These are phyloP conservation scores for Glycine tomentella DNA, from an alignment of 306 rosid genomes.

Conservation along the genomic window DNA sequence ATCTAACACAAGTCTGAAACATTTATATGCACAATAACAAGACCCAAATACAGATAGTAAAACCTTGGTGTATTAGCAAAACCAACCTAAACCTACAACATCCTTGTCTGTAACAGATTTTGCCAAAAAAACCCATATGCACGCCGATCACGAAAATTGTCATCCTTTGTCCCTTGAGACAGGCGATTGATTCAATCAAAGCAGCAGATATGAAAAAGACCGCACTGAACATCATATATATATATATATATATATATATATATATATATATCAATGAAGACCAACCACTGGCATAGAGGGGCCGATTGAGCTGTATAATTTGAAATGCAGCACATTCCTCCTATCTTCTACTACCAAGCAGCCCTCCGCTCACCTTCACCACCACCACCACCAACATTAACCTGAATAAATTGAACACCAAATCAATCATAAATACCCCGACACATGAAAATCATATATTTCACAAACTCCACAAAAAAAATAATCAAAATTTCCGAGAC, in stretches of 20 bases:
- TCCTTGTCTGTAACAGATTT: slow-evolving; percentile 44
- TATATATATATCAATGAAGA: slow-evolving; percentile 16
- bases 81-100: slow-evolving; percentile 59
- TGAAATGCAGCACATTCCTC: slow-evolving; percentile 41
- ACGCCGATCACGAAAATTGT: slow-evolving; percentile 52
- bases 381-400: slow-evolving; percentile 24
- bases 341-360: slow-evolving; percentile 54
- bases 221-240: slow-evolving; percentile 39
- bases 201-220: slow-evolving; percentile 36
- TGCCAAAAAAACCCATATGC: slow-evolving; percentile 28
- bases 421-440: slow-evolving; percentile 1
- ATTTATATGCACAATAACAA: slow-evolving; percentile 42
- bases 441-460: neutral
- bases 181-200: slow-evolving; percentile 46
- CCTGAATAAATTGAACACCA: slow-evolving; percentile 53
- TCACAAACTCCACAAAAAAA: neutral
- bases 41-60: slow-evolving; percentile 34
- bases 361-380: slow-evolving; percentile 59
- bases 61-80: slow-evolving; percentile 50
- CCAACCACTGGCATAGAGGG: slow-evolving; percentile 34
- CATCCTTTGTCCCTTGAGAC: slow-evolving; percentile 51
- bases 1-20: slow-evolving; percentile 48
- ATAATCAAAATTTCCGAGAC: neutral
- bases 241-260: neutral
- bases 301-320: slow-evolving; percentile 43